Evolutionary conservation across 2,329 filamentous ascomycete genomes (phyloP).

Genomic region (Ophiostoma australiae): DNA sequence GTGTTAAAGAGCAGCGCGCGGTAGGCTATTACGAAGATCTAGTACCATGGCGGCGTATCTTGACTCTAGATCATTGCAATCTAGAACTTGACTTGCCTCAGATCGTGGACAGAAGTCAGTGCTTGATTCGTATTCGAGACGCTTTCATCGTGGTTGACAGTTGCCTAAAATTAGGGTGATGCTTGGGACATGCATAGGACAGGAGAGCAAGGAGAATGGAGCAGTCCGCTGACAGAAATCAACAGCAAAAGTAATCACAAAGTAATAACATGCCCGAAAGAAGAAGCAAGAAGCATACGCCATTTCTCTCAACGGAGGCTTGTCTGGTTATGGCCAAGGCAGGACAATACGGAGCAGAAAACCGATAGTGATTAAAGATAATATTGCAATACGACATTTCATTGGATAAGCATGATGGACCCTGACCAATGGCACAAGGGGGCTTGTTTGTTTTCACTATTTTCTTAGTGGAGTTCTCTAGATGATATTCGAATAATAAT

Average conservation of each 20-base stretch:
- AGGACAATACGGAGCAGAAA: background rate
- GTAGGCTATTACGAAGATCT: background rate
- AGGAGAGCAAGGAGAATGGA: background rate
- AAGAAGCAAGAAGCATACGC: conserved; percentile 2
- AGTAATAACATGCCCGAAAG: background rate
- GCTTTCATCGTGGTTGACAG: background rate
- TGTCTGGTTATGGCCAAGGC: background rate
- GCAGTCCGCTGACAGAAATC: background rate
- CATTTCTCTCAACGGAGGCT: background rate
- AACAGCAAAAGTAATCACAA: background rate
- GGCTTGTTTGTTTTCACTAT: background rate
- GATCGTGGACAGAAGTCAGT: background rate
- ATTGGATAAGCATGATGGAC: background rate
- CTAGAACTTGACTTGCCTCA: background rate
- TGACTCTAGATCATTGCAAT: background rate
- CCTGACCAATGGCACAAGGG: background rate
- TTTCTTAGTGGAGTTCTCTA: background rate
- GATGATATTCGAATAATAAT: background rate
- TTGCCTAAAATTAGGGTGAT: background rate
- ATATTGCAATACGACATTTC: background rate
- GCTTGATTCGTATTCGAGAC: background rate
- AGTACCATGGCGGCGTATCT: background rate
- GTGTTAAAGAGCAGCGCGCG: background rate
- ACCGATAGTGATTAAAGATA: background rate
- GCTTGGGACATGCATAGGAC: background rate